Base-by-base conservation (phyloP, 768 basidiomycete species). In the Dentipellis fragilis region DNA sequence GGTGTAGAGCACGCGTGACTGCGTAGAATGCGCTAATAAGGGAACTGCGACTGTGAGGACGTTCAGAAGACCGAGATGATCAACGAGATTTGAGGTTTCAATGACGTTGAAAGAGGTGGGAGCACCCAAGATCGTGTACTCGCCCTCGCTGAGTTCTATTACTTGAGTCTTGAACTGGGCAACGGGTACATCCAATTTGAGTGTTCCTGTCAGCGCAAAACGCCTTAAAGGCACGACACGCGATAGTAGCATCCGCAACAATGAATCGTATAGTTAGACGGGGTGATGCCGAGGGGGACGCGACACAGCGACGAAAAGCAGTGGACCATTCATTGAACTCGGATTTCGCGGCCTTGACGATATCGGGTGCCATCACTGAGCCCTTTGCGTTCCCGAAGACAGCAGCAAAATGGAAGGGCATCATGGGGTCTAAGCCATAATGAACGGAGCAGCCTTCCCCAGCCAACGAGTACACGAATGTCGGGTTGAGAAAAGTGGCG, bases 21-120 rank as follows among this genome's bases (percentile, higher is more conserved):
- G 45, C 16, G 65, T 65, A 10, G 14, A 8, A 45, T 45, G 19
- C 4, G 22, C 1, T 7, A 79, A 65, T 6, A 80, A 60, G 1
- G 77, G 77, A 1, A 69, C 54, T 0, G 72, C 61, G 3, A 66
- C 65, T 35, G 71, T 51, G 4, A 80, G 62, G 42, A 79, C 53
- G 52, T 80, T 80, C 17, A 80, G 57, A 10, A 78, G 62, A 0
- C 77, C 79, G n/a, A 75, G 29, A 59, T 76, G 75, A 59, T 80
- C 78, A 1, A 65, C 58, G 23, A 80, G 65, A 56, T 80, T 79
- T 17, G 78, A 79, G 0, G 78, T 74, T 36, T 80, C 77, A 37
- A 80, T 74, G 53, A 76, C 68, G 56, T 74, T 67, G 59, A 79
- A 80, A 1, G 55, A 48, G 9, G 64, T 36, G 1, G 77, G 76